Base-by-base conservation (phyloP, 2,329 filamentous ascomycete species). In the Trichoderma sp. region DNA sequence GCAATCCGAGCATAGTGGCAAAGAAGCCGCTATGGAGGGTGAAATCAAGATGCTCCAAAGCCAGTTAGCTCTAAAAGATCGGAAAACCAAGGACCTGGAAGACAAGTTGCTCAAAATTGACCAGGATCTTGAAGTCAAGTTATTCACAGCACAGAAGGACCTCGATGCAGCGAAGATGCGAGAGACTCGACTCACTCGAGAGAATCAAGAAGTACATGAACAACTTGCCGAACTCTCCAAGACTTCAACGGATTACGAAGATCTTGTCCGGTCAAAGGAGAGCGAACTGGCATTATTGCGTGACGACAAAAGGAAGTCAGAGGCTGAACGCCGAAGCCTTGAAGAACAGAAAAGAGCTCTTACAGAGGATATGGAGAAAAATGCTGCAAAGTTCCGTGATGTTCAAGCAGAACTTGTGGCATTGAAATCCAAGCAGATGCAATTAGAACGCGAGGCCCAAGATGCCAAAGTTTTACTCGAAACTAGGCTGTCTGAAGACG, bases 161-260 rank as follows among this genome's bases (percentile, higher is more conserved):
- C 84, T 97, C 1, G 89, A 94, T 65, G 84, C 87, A 11, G 85
- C 89, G 35, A 93, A 90, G 77, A 86, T 88, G 70, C 90, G 93
- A 72, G 89, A 97, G 74, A 89, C 91, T 64, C 90, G 93, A 24
- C 86, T 97, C 1, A 79, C 89, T 2, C 89, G 91, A 5, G 95
- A 99, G 76, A 96, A 97, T 73, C 87, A 89, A 14, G 89, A 92
- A 56, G 88, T 97, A 58, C 91, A 96, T 66, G 88, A 94, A 74
- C 94, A 97, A 75, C 89, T 99, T 65, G 87, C 92, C 0, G 90
- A 97, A 73, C 84, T 99, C 21, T 96, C 96, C 0, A 90, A 93
- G 60, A 97, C 95, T 0, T 97, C 95, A 0, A 96, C 94, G 0
- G 93, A 94, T 76, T 98, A 97, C 73, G 96, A 99, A 79, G 95